Evolutionary conservation across 495 filamentous ascomycete genomes (phyloP), one percentile per base, ranked within the genome.

Genomic region (Talaromyces stipitatus): DNA sequence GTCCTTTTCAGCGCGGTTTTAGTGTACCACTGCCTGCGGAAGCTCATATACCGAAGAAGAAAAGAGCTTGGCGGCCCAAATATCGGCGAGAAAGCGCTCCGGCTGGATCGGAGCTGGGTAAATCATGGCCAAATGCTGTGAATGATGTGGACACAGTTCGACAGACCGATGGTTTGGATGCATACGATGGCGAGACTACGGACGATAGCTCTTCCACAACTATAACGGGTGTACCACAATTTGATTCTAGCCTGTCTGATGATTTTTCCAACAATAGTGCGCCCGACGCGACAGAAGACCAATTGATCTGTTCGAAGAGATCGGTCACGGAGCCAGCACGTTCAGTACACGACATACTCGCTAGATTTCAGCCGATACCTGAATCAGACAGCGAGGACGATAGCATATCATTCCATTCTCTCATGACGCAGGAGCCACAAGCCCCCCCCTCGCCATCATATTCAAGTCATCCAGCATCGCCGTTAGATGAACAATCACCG

Each of bases 1-100:
- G 90, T 74, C 91, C 91, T 10, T 96, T 96, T 69, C 77, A 85
- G 60, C 76, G 90, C 50, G 77, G 81, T 3, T 91, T 94, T 57
- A 85, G 80, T 1, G 84, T 94, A 22, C 80, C 87, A 55, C 70
- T 95, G 32, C 91, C 91, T 4, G 85, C 88, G 56, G 75, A 79
- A 50, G 84, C 84, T 1, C 72, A 78, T 59, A 84, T 82, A 3
- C 87, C 88, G 2, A 69, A 84, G 43, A 84, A 77, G 59, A 87
- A 83, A 69, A 82, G 76, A 58, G 82, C 86, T 36, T 91, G 87
- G 86, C 84, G 76, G 29, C 88, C 88, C 10, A 82, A 76, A 72
- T 74, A 59, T 64, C 78, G 66, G 69, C 78, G 66, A 70, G 73
- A 77, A 63, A 68, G 59, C 67, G 64, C 48, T 10, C 55, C 56